Conservation (phyloP, 306 rosid genomes). For the Cucumis melo region DNA sequence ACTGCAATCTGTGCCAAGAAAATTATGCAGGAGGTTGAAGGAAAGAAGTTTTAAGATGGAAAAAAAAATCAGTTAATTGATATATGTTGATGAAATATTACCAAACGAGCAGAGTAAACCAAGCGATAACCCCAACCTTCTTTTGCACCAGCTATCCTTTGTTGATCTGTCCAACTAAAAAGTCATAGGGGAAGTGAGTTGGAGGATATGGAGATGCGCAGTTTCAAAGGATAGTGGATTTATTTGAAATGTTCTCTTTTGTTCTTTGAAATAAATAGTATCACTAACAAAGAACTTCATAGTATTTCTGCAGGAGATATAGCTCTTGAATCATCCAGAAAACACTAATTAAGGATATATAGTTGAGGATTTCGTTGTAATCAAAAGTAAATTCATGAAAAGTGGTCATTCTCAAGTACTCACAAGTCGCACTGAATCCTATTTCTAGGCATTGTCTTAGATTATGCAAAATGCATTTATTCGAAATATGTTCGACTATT, state of each 20-base stretch:
- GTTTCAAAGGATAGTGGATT: background rate
- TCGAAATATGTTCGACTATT: background rate
- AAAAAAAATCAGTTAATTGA: background rate
- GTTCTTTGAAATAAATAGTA: background rate
- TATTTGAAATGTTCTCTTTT: constrained; percentile 8
- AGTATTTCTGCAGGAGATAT: background rate
- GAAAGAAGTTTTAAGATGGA: background rate
- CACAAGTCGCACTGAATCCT: background rate
- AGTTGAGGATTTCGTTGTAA: background rate
- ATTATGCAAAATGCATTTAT: background rate
- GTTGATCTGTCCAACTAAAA: constrained; percentile 89
- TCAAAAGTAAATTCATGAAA: background rate
- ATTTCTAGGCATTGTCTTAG: background rate
- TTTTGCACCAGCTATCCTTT: constrained; percentile 70
- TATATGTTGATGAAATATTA: constrained; percentile 9
- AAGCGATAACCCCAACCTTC: constrained; percentile 84
- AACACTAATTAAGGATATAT: background rate
- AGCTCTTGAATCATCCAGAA: background rate
- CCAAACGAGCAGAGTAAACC: constrained; percentile 84
- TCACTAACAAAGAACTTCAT: background rate
- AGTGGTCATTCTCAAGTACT: background rate
- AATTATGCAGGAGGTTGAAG: constrained; percentile 4
- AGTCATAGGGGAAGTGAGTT: constrained; percentile 1
- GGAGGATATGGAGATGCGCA: background rate
- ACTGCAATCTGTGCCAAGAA: constrained; percentile 47